Conservation (phyloP, 495 filamentous ascomycete species). For the Penicillium lividum region DNA sequence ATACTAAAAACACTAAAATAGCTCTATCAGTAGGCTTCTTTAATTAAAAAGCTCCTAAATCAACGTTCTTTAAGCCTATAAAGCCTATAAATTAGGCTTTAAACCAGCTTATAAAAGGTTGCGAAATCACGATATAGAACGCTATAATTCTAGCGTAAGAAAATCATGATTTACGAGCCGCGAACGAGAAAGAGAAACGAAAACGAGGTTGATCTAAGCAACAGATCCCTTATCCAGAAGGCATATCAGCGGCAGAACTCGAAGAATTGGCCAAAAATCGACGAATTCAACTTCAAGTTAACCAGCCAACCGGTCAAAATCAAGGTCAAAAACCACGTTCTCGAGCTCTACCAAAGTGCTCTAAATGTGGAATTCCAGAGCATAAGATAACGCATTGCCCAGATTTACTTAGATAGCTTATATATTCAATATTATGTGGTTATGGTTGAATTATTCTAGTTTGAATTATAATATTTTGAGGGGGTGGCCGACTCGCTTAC, state of each 20-base stretch:
- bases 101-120: too few relatives aligned
- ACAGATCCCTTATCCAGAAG: neutral
- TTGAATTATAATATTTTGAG: too few relatives aligned
- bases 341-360: neutral
- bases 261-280: too few relatives aligned
- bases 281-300: too few relatives aligned
- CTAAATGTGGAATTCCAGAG: neutral
- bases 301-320: too few relatives aligned
- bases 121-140: too few relatives aligned
- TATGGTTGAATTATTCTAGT: neutral
- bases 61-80: conserved; percentile 6
- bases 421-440: neutral
- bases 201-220: neutral
- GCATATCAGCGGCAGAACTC: neutral
- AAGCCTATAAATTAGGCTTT: neutral
- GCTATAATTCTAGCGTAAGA: too few relatives aligned
- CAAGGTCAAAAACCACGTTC: neutral
- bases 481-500: too few relatives aligned
- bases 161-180: too few relatives aligned
- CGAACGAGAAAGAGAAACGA: too few relatives aligned
- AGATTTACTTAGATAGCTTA: neutral
- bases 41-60: conserved; percentile 3
- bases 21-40: neutral
- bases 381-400: neutral
- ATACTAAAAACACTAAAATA: neutral